Percentiles rank a stretch among this genome's conserved stretches.
Conservation (phyloP, 2,329 filamentous ascomycete genomes). For the Aspergillus sp. region DNA sequence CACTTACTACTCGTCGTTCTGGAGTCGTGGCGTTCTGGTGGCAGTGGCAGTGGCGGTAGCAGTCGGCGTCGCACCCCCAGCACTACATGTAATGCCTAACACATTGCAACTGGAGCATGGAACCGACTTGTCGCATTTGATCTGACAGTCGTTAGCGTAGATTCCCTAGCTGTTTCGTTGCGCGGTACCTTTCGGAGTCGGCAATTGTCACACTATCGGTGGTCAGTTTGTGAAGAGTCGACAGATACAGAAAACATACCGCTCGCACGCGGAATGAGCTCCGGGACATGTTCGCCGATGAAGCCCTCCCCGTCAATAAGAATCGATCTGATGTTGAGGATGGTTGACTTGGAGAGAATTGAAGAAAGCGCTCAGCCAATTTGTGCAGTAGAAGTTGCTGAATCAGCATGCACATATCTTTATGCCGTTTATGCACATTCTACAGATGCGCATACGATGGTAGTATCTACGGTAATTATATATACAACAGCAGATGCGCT, state of each 20-base stretch:
- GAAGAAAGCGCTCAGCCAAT: background rate
- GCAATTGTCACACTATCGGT: constrained; percentile 29
- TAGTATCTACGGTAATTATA: background rate
- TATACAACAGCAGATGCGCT: background rate
- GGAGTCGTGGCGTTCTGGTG: constrained; percentile 6
- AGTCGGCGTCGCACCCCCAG: constrained; percentile 1
- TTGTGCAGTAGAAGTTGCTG: background rate
- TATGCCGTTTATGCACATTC: background rate
- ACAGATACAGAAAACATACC: constrained; percentile 11
- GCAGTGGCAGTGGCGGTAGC: background rate
- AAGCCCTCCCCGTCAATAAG: constrained; percentile 12
- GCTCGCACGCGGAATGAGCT: constrained; percentile 26
- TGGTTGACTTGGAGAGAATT: background rate
- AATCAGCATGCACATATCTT: no score
- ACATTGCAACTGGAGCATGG: constrained; percentile 25
- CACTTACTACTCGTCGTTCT: constrained; percentile 19
- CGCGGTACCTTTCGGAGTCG: constrained; percentile 25
- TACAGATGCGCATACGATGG: background rate
- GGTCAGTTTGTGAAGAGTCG: background rate
- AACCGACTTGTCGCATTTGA: constrained; percentile 24
- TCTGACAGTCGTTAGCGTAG: constrained; percentile 14
- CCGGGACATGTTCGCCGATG: constrained; percentile 1
- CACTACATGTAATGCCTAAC: constrained; percentile 20
- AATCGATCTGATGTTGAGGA: background rate
- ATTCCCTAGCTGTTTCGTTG: no score